Evolutionary conservation across 139 green algal genomes (phyloP).

Genomic region (Chlorella sp.): DNA sequence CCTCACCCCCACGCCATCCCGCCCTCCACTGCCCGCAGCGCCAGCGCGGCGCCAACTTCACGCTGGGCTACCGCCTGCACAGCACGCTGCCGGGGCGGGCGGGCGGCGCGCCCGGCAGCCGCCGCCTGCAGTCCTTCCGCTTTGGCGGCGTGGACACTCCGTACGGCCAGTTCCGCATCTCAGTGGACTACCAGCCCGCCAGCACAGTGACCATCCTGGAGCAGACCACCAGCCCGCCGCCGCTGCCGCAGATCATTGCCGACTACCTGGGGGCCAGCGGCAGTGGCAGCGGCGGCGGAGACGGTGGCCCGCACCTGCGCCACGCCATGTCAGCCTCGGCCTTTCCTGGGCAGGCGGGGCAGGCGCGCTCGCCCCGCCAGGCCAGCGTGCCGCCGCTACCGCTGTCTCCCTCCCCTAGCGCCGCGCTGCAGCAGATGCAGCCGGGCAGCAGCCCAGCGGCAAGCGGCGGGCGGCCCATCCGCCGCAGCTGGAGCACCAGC

Average conservation of each 20-base stretch:
- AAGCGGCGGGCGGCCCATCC: background rate
- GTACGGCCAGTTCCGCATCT: constrained; percentile 52
- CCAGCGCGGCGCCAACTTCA: constrained; percentile 36
- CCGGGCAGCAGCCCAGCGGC: constrained; percentile 17
- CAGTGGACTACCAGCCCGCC: constrained; percentile 62
- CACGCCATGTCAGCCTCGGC: constrained; percentile 26
- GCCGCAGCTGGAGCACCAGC: constrained; percentile 52
- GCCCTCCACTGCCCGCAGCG: constrained; percentile 1
- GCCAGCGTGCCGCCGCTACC: background rate
- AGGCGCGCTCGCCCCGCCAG: no score
- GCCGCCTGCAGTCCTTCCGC: constrained; percentile 48
- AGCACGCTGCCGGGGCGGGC: constrained; percentile 27
- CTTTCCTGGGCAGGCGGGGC: no score
- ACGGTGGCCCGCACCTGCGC: background rate
- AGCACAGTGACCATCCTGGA: constrained; percentile 54
- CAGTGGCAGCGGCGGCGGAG: background rate
- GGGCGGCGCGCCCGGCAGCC: background rate
- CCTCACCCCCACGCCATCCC: background rate
- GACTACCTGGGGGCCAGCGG: constrained; percentile 44
- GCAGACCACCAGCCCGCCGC: constrained; percentile 40
- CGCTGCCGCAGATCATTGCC: constrained; percentile 52
- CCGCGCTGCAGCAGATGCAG: background rate
- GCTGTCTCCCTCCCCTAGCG: no score
- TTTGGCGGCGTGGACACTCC: constrained; percentile 73
- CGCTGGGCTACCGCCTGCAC: constrained; percentile 44